Evolutionary conservation across 129 eudicot genomes (phyloP), one percentile per base, ranked within the genome.

Genomic region (Chrysanthemum lavandulifolium): DNA sequence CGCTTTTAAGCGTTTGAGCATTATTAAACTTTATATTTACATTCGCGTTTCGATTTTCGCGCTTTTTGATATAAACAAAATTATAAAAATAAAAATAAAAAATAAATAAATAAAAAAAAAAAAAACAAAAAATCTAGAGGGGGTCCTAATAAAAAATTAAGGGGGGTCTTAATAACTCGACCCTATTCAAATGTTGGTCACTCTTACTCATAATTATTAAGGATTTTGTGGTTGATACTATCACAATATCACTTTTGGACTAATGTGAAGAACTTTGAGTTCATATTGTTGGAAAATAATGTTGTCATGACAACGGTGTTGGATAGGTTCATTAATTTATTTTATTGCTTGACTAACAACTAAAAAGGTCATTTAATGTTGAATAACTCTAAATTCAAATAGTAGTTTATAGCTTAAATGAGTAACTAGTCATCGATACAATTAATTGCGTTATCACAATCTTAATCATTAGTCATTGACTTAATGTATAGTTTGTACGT

Each of bases 161-260:
- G n/a, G n/a, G n/a, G n/a, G n/a, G n/a, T n/a, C n/a, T n/a, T n/a
- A n/a, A n/a, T n/a, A n/a, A n/a, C n/a, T n/a, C n/a, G n/a, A n/a
- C n/a, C n/a, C n/a, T 7, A 40, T 40, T 40, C 21, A 19, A 19
- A 40, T 40, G 47, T 40, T 40, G 47, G 13, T 14, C 16, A 61
- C 50, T 61, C 13, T n/a, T 25, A 40, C 47, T 40, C 47, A 6
- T 58, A 12, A 10, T 48, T 49, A 49, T 48, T 47, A 7, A 57
- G 23, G 53, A 48, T 72, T 72, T 21, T 67, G 50, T 57, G 43
- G 59, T 36, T 65, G 48, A 65, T 36, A 75, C 19, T 36, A 75
- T 75, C 73, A 40, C 79, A 74, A 16, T 53, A 74, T 74, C 72
- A 36, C 78, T 74, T 69, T 29, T 71, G 40, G 57, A 66, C 59